These are phyloP conservation scores for Fusarium torulosum DNA, from an alignment of 2,329 filamentous ascomycete genomes.

Conservation along the genomic window DNA sequence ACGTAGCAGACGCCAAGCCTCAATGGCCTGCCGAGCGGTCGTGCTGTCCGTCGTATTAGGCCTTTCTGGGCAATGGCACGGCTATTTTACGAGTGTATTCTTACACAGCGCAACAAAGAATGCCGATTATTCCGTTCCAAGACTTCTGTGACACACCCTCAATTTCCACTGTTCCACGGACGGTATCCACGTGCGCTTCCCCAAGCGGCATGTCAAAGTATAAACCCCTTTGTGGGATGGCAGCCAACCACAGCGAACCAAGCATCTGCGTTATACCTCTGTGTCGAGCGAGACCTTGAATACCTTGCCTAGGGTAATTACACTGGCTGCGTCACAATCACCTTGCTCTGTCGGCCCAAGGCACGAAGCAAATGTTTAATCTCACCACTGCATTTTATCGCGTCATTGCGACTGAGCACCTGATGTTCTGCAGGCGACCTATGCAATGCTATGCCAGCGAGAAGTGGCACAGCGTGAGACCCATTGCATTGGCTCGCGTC, in stretches of 20 bases:
- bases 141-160: conserved; percentile 47
- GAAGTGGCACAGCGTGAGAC: conserved; percentile 43
- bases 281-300: conserved; percentile 24
- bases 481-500: conserved; percentile 43
- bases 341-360: conserved; percentile 32
- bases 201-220: conserved; percentile 35
- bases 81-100: conserved; percentile 31
- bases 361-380: conserved; percentile 44
- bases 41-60: conserved; percentile 36
- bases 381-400: conserved; percentile 45
- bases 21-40: conserved; percentile 32
- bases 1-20: conserved; percentile 35
- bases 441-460: conserved; percentile 46
- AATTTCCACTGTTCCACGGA: conserved; percentile 46
- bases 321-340: conserved; percentile 32
- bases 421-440: conserved; percentile 47
- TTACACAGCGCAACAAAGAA: conserved; percentile 34
- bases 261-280: conserved; percentile 34
- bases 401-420: conserved; percentile 46
- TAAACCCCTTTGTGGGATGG: conserved; percentile 37
- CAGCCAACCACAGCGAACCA: conserved; percentile 39
- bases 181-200: conserved; percentile 44
- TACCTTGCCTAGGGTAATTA: conserved; percentile 27
- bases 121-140: conserved; percentile 50
- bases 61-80: conserved; percentile 41